These are phyloP conservation scores for Trichosporon ovoides DNA, from an alignment of 1,284 basidiomycete genomes.

Conservation along the genomic window DNA sequence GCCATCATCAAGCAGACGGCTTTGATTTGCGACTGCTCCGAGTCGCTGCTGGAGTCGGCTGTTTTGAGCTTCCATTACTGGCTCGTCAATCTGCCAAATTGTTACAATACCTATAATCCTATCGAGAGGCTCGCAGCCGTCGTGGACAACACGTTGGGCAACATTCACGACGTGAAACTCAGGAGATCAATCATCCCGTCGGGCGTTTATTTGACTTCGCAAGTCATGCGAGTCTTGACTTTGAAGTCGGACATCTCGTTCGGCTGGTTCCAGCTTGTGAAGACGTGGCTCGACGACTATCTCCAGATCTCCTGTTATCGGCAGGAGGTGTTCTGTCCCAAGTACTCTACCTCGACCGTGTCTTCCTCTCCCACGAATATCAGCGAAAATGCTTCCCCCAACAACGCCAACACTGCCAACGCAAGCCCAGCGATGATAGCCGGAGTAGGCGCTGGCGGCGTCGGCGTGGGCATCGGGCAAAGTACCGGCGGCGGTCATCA, in stretches of 20 bases:
- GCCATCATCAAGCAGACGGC: slow-evolving; percentile 34
- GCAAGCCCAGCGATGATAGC: background rate
- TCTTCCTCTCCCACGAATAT: background rate
- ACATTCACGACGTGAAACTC: background rate
- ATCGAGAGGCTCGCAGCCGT: slow-evolving; percentile 11
- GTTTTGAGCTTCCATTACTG: slow-evolving; percentile 28
- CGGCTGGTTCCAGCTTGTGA: slow-evolving; percentile 43
- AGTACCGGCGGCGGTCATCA: background rate
- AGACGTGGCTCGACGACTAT: slow-evolving; percentile 45
- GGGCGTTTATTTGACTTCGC: slow-evolving; percentile 36
- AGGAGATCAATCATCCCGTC: slow-evolving; percentile 23
- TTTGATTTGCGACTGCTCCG: slow-evolving; percentile 27
- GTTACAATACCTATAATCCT: slow-evolving; percentile 6
- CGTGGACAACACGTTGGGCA: slow-evolving; percentile 7
- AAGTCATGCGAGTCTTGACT: slow-evolving; percentile 39
- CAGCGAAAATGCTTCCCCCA: background rate
- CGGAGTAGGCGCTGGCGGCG: background rate
- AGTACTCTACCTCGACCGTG: background rate
- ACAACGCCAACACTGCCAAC: background rate
- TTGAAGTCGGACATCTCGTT: slow-evolving; percentile 37
- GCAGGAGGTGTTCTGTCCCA: slow-evolving; percentile 25
- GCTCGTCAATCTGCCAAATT: slow-evolving; percentile 7
- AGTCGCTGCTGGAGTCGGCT: slow-evolving; percentile 23
- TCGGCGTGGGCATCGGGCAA: background rate
- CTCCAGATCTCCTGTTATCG: slow-evolving; percentile 32